A percentile compares a stretch with the other conserved stretches of the same genome.
phyloP scores from a whole-genome alignment of 83 land plant species.

The Larix sibirica region DNA sequence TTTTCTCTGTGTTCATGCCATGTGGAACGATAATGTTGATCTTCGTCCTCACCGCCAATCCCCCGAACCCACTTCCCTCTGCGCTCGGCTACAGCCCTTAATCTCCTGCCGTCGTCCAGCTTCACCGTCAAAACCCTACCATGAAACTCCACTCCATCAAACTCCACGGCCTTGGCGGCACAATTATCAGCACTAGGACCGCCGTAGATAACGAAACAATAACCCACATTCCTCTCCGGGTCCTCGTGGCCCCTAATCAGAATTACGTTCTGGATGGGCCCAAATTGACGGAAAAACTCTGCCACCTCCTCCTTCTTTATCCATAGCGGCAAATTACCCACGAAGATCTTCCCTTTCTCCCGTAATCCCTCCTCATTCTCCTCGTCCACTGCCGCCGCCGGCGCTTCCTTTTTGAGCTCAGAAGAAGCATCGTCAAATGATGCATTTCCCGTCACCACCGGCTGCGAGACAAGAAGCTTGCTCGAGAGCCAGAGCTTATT shows the following conservation, averaged over 20 bases:
- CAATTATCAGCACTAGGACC: constrained; percentile 63
- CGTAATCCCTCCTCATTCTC: constrained; percentile 20
- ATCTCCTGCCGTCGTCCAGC: constrained; percentile 86
- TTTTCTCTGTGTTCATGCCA: constrained; percentile 90
- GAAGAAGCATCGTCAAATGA: background rate
- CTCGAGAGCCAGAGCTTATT: constrained; percentile 63
- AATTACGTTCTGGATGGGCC: constrained; percentile 74
- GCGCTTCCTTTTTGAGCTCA: constrained; percentile 4
- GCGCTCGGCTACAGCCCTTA: constrained; percentile 48
- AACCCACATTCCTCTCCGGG: constrained; percentile 81
- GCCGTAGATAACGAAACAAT: constrained; percentile 80
- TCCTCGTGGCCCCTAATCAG: constrained; percentile 67
- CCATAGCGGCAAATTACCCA: constrained; percentile 82
- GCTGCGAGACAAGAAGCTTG: constrained; percentile 59
- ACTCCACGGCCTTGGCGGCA: constrained; percentile 82
- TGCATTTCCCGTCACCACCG: background rate
- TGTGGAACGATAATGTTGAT: constrained; percentile 44
- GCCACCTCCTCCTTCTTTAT: constrained; percentile 60
- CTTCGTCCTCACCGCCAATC: constrained; percentile 30
- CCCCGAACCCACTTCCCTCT: constrained; percentile 52
- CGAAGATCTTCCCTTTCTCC: constrained; percentile 81
- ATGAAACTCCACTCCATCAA: constrained; percentile 89
- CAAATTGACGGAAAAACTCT: constrained; percentile 87
- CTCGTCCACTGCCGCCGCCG: background rate
- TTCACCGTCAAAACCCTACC: constrained; percentile 72